These are phyloP conservation scores for Dendryphion nanum DNA, from an alignment of 2,329 filamentous ascomycete species.

Conservation along the genomic window DNA sequence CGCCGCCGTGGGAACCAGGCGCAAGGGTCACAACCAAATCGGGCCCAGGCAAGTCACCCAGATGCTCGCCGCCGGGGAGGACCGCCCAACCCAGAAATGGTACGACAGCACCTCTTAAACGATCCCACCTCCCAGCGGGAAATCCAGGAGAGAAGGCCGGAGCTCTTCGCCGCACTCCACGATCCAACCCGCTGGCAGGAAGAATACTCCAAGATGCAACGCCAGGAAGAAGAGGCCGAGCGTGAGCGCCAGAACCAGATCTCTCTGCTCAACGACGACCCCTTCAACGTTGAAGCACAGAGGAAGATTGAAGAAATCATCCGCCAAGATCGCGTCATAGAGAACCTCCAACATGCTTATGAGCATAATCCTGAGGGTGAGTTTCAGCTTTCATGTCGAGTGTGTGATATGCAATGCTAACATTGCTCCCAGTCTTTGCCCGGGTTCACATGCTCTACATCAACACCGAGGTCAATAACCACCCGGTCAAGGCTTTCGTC, in stretches of 20 bases:
- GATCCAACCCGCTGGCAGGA: constrained; percentile 75
- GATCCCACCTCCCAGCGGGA: constrained; percentile 71
- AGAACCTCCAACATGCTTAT: constrained; percentile 94
- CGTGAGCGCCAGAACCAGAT: constrained; percentile 80
- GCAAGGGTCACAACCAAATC: constrained; percentile 12
- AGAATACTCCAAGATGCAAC: constrained; percentile 65
- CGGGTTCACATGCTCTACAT: constrained; percentile 96
- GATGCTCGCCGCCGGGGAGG: constrained; percentile 21
- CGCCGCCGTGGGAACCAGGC: constrained; percentile 30
- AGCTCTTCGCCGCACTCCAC: constrained; percentile 73
- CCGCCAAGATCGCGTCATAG: constrained; percentile 86
- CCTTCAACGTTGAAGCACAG: constrained; percentile 91
- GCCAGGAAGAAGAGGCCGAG: constrained; percentile 70
- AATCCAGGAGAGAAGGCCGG: constrained; percentile 69
- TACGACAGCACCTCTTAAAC: constrained; percentile 79
- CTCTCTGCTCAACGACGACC: constrained; percentile 83
- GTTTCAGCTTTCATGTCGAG: constrained; percentile 22
- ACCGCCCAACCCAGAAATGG: constrained; percentile 66
- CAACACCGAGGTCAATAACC: constrained; percentile 89
- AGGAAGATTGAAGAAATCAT: constrained; percentile 95
- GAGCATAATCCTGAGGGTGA: constrained; percentile 95
- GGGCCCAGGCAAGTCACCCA: constrained; percentile 6
- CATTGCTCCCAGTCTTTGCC: constrained; percentile 69
- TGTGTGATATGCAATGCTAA: constrained; percentile 15
- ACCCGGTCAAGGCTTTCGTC: constrained; percentile 91